Percentiles rank a stretch among this genome's conserved stretches.
phyloP scores from a whole-genome alignment of 805 yeast genomes.

The Candida insectorum region DNA sequence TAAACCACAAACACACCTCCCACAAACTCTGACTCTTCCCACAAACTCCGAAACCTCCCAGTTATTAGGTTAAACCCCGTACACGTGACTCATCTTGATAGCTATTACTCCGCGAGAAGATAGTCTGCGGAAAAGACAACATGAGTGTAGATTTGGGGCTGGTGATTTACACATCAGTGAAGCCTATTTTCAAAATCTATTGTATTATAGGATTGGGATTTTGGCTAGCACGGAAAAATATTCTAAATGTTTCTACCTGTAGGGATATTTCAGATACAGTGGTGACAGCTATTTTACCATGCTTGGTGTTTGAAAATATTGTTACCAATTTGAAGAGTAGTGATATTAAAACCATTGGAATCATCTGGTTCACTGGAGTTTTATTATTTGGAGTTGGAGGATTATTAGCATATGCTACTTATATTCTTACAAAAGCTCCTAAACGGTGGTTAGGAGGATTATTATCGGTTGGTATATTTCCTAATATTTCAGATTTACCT shows the following conservation, averaged over 20 bases:
- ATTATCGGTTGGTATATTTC: constrained; percentile 67
- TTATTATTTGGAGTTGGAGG: constrained; percentile 52
- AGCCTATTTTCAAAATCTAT: constrained; percentile 84
- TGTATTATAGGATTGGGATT: constrained; percentile 68
- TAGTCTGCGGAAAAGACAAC: too few species aligned
- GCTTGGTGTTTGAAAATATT: constrained; percentile 70
- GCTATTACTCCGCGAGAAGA: not conserved
- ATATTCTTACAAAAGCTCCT: constrained; percentile 57
- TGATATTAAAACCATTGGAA: constrained; percentile 70
- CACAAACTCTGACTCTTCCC: not conserved
- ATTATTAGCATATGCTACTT: constrained; percentile 40
- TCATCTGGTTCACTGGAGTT: constrained; percentile 47
- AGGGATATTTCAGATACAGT: constrained; percentile 68
- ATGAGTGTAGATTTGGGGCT: constrained; percentile 44
- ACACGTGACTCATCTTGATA: too few species aligned
- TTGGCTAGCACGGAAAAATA: constrained; percentile 56
- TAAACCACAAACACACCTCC: too few species aligned
- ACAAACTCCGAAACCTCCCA: too few species aligned
- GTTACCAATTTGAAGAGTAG: constrained; percentile 62
- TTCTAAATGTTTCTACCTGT: constrained; percentile 63
- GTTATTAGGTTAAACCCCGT: too few species aligned
- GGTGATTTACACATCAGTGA: constrained; percentile 73
- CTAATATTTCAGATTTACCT: constrained; percentile 80
- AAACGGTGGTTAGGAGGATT: constrained; percentile 75
- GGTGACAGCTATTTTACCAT: constrained; percentile 68